Base-by-base conservation (phyloP, 169 alveolate genomes). In the Plasmodium blacklocki region DNA sequence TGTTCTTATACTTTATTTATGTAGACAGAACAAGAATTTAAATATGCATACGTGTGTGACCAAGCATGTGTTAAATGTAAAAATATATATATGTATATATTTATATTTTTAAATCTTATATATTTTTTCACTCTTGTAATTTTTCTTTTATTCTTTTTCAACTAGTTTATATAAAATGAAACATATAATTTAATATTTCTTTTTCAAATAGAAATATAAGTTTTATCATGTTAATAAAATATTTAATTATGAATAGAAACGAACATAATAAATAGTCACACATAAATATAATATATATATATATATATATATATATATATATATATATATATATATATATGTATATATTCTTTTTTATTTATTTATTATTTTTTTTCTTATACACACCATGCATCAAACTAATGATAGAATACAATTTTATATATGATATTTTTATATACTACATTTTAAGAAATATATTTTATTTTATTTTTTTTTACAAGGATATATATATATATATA, bases 381-480 rank as follows among this genome's bases (percentile, higher is more conserved):
- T 19, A 56, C 87, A 73, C 87, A 58, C 87, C 64, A 73, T 73
- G 49, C 26, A 73, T n/a, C 54, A 58, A 73, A 73, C 70, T 73
- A 73, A 59, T 26, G 67, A 39, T 73, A 73, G 70, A 21, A 73
- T 62, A 63, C 58, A 73, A 56, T 56, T 29, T 56, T 29, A 58
- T 56, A 73, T 15, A 26, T 47, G 47, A 73, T 9, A 6, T n/a
- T n/a, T 73, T 23, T 58, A 56, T 73, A 26, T 56, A 43, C 47
- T 75, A 52, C 75, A 74, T 75, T 66, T 78, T 78, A 78, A 63
- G 43, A 64, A 75, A 75, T 67, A 75, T 63, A 60, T 14, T 15
- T 45, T 18, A 23, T 7, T 59, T 21, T 68, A n/a, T 68, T 23
- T 21, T 45, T n/a, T 75, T 75, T 64, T 75, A 70, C 39, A 4